Base-by-base conservation (phyloP, 2,329 filamentous ascomycete genomes). In the Verticillium nubilum region DNA sequence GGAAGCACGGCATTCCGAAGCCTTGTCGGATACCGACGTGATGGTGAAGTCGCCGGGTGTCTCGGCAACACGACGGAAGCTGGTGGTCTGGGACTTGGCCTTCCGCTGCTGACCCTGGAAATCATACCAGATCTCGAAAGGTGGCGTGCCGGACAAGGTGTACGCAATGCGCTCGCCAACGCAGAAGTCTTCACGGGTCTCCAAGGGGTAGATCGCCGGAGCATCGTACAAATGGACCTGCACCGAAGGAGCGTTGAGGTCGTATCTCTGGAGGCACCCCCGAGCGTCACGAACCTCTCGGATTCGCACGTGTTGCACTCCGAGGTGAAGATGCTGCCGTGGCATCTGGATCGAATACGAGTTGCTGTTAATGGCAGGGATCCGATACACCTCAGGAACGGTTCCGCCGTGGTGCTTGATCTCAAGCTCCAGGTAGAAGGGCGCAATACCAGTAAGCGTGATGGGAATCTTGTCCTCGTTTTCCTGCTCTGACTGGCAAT, bases 151-250 rank as follows among this genome's bases (percentile, higher is more conserved):
- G 1, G 92, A 91, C 5, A 99, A 85, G 0, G 91, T 92, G 76
- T 97, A 99, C 3, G 91, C 90, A 64, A 99, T 89, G 58, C 93
- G 89, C 73, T 99, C 95, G 64, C 96, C 95, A 12, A 99, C 93
- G 73, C 95, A 99, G 76, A 94, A 97, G 76, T 99, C 91, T 17
- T 82, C 82, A 62, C 90, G 87, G 26, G 90, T 87, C 69, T 98
- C 93, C 35, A 97, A 82, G 3, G 94, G 87, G 60, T 93, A 91
- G 67, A 98, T 96, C 6, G 90, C 90, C 1, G 95, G 95, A 0
- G 95, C 91, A 67, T 98, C 92, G 67, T 93, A 96, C 7, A 99
- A 90, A 61, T 94, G 89, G 55, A 99, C 90, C 68, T 96, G 90
- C 17, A 99, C 91, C 9, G 90, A 86, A 0, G 91, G 89, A 0